phyloP scores from a whole-genome alignment of 179 eudicot genomes.

The Drosera spatulata region DNA sequence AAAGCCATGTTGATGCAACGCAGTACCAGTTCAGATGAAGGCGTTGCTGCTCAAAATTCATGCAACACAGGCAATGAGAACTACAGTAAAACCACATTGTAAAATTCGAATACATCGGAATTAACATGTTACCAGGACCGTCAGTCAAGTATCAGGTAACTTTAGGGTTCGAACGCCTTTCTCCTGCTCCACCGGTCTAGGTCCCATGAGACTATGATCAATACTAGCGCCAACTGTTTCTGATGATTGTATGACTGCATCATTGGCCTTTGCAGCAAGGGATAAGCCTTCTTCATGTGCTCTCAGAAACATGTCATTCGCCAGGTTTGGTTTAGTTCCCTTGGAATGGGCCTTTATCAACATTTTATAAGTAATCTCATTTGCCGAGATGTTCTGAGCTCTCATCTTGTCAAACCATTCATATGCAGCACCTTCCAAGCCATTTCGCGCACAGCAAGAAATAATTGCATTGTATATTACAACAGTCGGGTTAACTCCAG shows the following conservation, averaged over 20 bases:
- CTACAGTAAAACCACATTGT: too few relatives aligned
- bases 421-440: conserved; percentile 49
- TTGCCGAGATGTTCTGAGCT: conserved; percentile 37
- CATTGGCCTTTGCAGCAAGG: conserved; percentile 65
- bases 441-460: conserved; percentile 47
- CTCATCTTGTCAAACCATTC: conserved; percentile 82
- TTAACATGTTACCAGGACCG: too few relatives aligned
- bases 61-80: too few relatives aligned
- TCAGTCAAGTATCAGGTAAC: background rate
- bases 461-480: conserved; percentile 90
- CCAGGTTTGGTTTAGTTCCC: conserved; percentile 80
- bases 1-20: too few relatives aligned
- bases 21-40: too few relatives aligned
- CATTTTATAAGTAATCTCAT: conserved; percentile 65
- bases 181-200: conserved; percentile 58
- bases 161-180: conserved; percentile 30
- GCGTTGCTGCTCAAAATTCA: too few relatives aligned
- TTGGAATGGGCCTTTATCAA: conserved; percentile 61
- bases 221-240: conserved; percentile 33
- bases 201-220: conserved; percentile 42
- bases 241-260: conserved; percentile 44
- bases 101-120: too few relatives aligned
- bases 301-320: conserved; percentile 63
- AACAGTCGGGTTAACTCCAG: conserved; percentile 51
- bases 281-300: conserved; percentile 45